These are phyloP conservation scores for Somion occarium DNA, from an alignment of 1,284 basidiomycete species.

Conservation along the genomic window DNA sequence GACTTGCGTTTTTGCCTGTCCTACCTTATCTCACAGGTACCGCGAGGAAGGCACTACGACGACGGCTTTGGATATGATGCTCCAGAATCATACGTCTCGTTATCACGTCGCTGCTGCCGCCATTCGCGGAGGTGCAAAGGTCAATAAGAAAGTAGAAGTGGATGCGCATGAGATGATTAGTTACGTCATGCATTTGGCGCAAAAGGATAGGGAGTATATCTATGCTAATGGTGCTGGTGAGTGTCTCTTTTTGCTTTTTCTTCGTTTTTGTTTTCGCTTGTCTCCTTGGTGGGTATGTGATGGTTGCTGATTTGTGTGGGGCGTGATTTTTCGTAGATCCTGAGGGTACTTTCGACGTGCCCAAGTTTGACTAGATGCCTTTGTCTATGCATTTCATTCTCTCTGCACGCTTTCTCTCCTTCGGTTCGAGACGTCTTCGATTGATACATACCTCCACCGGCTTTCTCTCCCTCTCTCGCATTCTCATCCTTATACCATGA, in stretches of 20 bases:
- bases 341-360: constrained; percentile 42
- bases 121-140: constrained; percentile 44
- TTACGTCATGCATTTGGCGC: constrained; percentile 47
- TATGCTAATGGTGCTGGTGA: constrained; percentile 50
- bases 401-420: no score
- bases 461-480: no score
- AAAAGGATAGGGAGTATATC: constrained; percentile 54
- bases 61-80: constrained; percentile 72
- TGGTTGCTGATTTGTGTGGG: constrained; percentile 6
- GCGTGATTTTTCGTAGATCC: constrained; percentile 37
- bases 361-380: constrained; percentile 28
- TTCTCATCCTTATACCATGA: no score
- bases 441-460: no score
- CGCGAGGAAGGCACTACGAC: constrained; percentile 69
- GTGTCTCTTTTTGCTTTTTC: background rate
- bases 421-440: no score
- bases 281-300: constrained; percentile 1
- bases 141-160: constrained; percentile 49
- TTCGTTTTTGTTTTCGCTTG: background rate
- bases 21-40: constrained; percentile 34
- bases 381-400: background rate
- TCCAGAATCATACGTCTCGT: constrained; percentile 59
- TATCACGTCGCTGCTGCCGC: constrained; percentile 60
- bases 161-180: constrained; percentile 49
- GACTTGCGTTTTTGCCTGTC: constrained; percentile 14